Percentiles rank a stretch among this genome's conserved stretches.
Evolutionary conservation across 345 rosid species (phyloP).

Genomic region (Capsella bursapastoris): DNA sequence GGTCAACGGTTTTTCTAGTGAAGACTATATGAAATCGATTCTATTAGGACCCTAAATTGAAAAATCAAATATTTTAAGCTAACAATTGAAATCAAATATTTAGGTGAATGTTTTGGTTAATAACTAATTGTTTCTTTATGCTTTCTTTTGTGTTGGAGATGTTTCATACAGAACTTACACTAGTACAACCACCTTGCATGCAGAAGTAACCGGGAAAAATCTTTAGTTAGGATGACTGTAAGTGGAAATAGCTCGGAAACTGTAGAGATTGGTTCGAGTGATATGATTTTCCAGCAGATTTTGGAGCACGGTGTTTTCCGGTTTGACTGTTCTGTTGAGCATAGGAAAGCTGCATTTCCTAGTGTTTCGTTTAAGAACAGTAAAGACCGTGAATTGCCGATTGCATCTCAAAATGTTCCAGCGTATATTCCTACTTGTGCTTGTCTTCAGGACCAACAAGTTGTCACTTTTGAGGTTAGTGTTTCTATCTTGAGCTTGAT

Average conservation of each 20-base stretch:
- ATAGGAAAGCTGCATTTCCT: conserved; percentile 65
- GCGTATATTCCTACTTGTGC: conserved; percentile 55
- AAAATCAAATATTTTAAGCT: background rate
- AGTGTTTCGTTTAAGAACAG: conserved; percentile 67
- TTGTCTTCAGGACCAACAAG: conserved; percentile 57
- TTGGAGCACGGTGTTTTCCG: conserved; percentile 78
- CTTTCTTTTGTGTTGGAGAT: conserved; percentile 26
- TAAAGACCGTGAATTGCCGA: conserved; percentile 60
- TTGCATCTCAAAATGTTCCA: conserved; percentile 52
- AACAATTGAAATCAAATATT: too few relatives aligned
- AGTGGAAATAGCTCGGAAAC: conserved; percentile 44
- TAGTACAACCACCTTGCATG: conserved; percentile 39
- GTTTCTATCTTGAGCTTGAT: background rate
- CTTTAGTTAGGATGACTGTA: conserved; percentile 50
- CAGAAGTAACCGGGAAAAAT: conserved; percentile 48
- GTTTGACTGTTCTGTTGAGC: conserved; percentile 66
- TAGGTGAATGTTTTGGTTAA: background rate
- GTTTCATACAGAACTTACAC: conserved; percentile 34
- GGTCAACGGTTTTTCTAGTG: too few relatives aligned
- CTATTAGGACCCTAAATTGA: too few relatives aligned
- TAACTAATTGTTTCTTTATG: conserved; percentile 9
- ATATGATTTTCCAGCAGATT: conserved; percentile 75
- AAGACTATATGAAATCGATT: background rate
- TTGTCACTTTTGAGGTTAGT: conserved; percentile 70
- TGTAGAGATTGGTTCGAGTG: conserved; percentile 43